A percentile compares a stretch with the other conserved stretches of the same genome.
Evolutionary conservation across 345 rosid genomes (phyloP).

Genomic region (Lepidium aucheri): DNA sequence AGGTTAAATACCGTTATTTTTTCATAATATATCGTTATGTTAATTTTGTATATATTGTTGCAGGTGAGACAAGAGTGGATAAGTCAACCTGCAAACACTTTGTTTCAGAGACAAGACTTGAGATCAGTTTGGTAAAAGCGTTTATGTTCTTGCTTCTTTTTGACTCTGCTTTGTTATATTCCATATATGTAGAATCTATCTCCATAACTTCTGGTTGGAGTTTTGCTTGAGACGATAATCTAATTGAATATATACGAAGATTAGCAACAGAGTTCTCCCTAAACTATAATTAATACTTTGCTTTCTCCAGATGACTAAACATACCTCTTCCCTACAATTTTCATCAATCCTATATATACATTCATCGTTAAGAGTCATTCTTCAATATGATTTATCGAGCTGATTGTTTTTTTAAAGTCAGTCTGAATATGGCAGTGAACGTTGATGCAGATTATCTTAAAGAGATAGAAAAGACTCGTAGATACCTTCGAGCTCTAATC

Average conservation of each 20-base stretch:
- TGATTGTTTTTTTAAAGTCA: neutral
- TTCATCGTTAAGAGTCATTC: neutral
- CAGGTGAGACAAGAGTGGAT: too few relatives aligned
- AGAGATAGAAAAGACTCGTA: conserved; percentile 63
- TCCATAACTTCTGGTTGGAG: neutral
- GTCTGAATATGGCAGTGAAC: conserved; percentile 26
- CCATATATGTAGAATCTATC: neutral
- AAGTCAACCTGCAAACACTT: too few relatives aligned
- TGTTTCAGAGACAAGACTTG: too few relatives aligned
- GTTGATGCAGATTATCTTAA: conserved; percentile 51
- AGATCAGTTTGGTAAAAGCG: too few relatives aligned
- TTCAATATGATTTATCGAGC: neutral
- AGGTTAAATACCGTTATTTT: too few relatives aligned
- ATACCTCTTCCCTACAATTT: conserved; percentile 7
- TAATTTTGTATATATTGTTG: too few relatives aligned
- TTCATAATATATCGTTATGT: too few relatives aligned
- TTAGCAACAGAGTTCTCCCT: conserved; percentile 12
- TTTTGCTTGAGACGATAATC: neutral
- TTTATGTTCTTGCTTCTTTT: too few relatives aligned
- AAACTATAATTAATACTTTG: conserved; percentile 13
- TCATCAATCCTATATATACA: neutral
- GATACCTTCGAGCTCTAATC: conserved; percentile 75
- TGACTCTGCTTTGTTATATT: too few relatives aligned
- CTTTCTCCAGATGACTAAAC: conserved; percentile 15
- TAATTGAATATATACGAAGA: conserved; percentile 16